These are phyloP conservation scores for Porphyrellus cyaneotinctus DNA, from an alignment of 768 basidiomycete genomes.

Conservation along the genomic window DNA sequence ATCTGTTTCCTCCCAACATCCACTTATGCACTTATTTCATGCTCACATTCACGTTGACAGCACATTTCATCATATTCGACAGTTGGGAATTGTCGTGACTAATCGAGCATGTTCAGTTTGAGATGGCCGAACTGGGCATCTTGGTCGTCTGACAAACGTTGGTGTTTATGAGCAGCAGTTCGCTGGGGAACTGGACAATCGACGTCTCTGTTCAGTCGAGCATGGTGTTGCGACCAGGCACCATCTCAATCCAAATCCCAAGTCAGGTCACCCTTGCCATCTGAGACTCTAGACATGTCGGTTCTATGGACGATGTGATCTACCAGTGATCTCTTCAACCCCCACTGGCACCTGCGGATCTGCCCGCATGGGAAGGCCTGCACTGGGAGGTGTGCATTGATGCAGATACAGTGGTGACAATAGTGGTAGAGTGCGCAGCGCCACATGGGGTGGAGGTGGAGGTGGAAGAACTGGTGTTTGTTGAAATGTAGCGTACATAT, in stretches of 20 bases:
- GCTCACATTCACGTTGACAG: no score
- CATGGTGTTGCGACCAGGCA: constrained; percentile 11
- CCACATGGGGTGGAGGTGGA: constrained; percentile 55
- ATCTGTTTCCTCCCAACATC: no score
- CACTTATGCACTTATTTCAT: no score
- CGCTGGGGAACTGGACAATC: constrained; percentile 65
- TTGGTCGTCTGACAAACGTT: no score
- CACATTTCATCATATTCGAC: no score
- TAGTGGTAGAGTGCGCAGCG: constrained; percentile 49
- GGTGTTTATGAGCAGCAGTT: constrained; percentile 56
- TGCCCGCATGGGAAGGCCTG: constrained; percentile 52
- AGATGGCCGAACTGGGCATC: no score
- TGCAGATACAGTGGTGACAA: constrained; percentile 53
- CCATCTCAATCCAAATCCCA: constrained; percentile 1
- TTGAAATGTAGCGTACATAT: no score
- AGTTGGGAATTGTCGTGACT: no score
- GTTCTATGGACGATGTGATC: constrained; percentile 46
- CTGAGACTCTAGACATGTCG: constrained; percentile 1
- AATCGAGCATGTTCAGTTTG: no score
- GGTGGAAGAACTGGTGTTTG: constrained; percentile 48
- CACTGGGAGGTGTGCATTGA: constrained; percentile 46
- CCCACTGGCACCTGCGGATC: constrained; percentile 47
- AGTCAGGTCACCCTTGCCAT: neutral
- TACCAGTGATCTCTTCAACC: constrained; percentile 46
- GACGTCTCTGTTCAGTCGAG: constrained; percentile 79